Evolutionary conservation across 495 filamentous ascomycete genomes (phyloP).

Genomic region (Chlorociboria aeruginascens): DNA sequence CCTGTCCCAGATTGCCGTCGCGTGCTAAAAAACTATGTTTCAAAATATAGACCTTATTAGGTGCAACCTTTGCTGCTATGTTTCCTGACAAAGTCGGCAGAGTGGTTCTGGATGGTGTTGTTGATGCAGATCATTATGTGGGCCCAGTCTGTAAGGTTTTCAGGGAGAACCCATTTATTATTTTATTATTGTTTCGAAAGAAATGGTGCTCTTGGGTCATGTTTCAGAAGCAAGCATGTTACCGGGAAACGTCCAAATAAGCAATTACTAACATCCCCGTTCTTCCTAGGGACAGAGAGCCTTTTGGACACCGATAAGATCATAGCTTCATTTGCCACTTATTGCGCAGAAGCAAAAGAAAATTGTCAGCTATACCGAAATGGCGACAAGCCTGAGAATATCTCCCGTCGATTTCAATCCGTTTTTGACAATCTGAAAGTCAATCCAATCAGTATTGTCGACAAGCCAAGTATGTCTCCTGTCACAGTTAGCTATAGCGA

Average conservation of each 20-base stretch:
- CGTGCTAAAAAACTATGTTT: background rate
- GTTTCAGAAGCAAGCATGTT: no score
- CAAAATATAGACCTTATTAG: conserved; percentile 50
- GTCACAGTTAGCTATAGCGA: conserved; percentile 22
- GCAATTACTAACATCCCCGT: background rate
- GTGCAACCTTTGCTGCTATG: conserved; percentile 41
- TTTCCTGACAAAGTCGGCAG: conserved; percentile 35
- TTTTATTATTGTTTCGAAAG: background rate
- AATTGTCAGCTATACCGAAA: conserved; percentile 24
- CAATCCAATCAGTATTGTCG: conserved; percentile 34
- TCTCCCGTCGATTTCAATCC: conserved; percentile 29
- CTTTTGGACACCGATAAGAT: conserved; percentile 30
- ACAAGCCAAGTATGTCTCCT: conserved; percentile 22
- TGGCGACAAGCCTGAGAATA: conserved; percentile 27
- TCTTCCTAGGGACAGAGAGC: conserved; percentile 10
- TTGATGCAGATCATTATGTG: conserved; percentile 36
- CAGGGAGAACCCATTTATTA: background rate
- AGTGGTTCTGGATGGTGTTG: conserved; percentile 31
- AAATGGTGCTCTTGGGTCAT: no score
- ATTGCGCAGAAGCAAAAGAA: conserved; percentile 23
- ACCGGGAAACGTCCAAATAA: no score
- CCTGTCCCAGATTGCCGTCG: no score
- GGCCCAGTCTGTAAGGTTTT: conserved; percentile 17
- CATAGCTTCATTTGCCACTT: conserved; percentile 26
- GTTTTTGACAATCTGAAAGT: conserved; percentile 29